phyloP scores from a whole-genome alignment of 2,329 filamentous ascomycete genomes.

The Cytospora leucostoma region DNA sequence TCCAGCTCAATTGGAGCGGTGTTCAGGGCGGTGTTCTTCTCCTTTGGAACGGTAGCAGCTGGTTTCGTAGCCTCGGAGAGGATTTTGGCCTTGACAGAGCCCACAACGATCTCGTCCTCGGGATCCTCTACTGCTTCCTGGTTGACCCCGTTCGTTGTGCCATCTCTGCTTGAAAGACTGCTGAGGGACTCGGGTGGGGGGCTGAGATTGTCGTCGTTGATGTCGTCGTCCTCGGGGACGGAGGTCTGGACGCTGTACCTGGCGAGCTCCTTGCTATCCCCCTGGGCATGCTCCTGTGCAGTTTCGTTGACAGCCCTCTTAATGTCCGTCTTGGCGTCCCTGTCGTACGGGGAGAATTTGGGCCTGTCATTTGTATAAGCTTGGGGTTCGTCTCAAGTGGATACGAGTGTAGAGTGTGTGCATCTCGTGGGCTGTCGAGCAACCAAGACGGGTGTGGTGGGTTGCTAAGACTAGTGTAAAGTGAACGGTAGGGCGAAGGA shows the following conservation, averaged over 20 bases:
- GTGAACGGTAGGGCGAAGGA: not conserved
- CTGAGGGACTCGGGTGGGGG: slow-evolving; percentile 45
- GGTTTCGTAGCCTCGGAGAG: slow-evolving; percentile 40
- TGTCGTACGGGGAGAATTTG: not conserved
- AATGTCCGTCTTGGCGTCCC: not conserved
- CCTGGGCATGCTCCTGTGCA: not conserved
- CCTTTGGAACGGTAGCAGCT: slow-evolving; percentile 43
- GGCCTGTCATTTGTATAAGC: not conserved
- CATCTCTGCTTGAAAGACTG: slow-evolving; percentile 42
- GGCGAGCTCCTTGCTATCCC: not conserved
- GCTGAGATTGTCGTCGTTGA: slow-evolving; percentile 47
- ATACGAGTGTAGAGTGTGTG: not conserved
- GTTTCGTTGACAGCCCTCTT: not conserved
- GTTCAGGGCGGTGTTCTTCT: slow-evolving; percentile 31
- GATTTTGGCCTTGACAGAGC: slow-evolving; percentile 40
- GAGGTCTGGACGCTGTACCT: slow-evolving; percentile 30
- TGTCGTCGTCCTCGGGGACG: slow-evolving; percentile 38
- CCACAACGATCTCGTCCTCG: slow-evolving; percentile 57
- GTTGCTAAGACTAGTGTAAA: not conserved
- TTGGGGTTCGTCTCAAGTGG: not conserved
- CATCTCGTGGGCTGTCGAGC: not conserved
- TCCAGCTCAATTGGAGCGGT: not conserved
- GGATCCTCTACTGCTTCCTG: slow-evolving; percentile 33
- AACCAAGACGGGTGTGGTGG: not conserved
- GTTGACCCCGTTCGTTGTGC: slow-evolving; percentile 29